A percentile compares a stretch with the other conserved stretches of the same genome.
Evolutionary conservation across 352 stramenopile genomes (phyloP).

Genomic region (Globisporangium recalcitrans): DNA sequence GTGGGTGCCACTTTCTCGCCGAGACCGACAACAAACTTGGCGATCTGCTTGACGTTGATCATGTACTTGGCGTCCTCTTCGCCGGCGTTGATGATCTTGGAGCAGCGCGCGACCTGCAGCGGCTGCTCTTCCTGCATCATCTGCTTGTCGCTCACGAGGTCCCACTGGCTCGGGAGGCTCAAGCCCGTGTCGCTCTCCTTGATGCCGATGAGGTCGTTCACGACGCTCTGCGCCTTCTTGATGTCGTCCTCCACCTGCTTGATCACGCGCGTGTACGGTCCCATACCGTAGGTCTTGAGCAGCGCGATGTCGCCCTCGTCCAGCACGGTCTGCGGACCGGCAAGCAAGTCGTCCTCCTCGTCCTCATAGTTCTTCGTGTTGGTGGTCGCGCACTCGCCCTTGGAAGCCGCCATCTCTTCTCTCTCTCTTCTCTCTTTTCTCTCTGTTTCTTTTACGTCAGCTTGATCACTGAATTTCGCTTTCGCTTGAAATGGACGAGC

Average conservation of each 20-base stretch:
- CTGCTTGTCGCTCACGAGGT: constrained; percentile 99
- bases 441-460: background rate
- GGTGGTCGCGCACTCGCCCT: constrained; percentile 93
- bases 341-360: constrained; percentile 85
- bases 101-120: constrained; percentile 95
- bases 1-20: constrained; percentile 98
- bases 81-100: constrained; percentile 92
- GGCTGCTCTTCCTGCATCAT: constrained; percentile 99
- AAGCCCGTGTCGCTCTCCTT: constrained; percentile 99
- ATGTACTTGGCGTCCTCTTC: constrained; percentile 98
- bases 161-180: constrained; percentile 96
- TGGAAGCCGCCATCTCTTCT: constrained; percentile 13
- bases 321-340: constrained; percentile 68
- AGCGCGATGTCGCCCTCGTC: constrained; percentile 97
- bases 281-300: constrained; percentile 98
- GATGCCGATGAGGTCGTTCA: constrained; percentile 93
- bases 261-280: constrained; percentile 95
- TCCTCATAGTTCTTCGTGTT: constrained; percentile 96
- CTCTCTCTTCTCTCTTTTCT: background rate
- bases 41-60: constrained; percentile 99
- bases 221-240: constrained; percentile 93
- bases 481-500: background rate
- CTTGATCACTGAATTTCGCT: background rate
- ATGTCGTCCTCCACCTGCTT: constrained; percentile 99
- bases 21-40: constrained; percentile 99